A percentile compares a stretch with the other conserved stretches of the same genome.
Evolutionary conservation across 2,329 filamentous ascomycete genomes (phyloP).

Genomic region (Trichoderma atroviride): DNA sequence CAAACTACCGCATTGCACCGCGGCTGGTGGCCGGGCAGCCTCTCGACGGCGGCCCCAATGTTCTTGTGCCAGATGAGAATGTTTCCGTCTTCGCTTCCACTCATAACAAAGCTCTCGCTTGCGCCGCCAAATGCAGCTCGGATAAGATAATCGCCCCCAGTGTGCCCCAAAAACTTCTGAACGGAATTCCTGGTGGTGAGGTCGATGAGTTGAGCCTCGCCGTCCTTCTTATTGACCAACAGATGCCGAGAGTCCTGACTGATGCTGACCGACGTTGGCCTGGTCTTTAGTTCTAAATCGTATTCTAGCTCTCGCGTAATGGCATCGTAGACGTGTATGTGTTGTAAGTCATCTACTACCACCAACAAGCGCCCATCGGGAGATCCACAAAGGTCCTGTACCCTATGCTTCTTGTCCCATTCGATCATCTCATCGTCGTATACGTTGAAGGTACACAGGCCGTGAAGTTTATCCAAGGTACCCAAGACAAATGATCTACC

Average conservation of each 20-base stretch:
- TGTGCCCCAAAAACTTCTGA: conserved; percentile 74
- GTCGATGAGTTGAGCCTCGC: conserved; percentile 77
- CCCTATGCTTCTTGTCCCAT: conserved; percentile 72
- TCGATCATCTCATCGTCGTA: conserved; percentile 63
- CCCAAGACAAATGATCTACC: conserved; percentile 78
- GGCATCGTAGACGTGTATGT: conserved; percentile 82
- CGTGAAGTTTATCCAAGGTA: conserved; percentile 67
- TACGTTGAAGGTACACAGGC: conserved; percentile 72
- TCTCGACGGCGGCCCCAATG: conserved; percentile 74
- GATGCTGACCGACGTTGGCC: conserved; percentile 78
- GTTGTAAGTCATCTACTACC: conserved; percentile 70
- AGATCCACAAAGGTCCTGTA: conserved; percentile 84
- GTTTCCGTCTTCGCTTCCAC: conserved; percentile 79
- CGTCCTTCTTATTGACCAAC: conserved; percentile 79
- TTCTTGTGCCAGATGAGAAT: conserved; percentile 92
- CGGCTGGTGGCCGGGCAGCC: conserved; percentile 71
- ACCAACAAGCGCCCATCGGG: conserved; percentile 78
- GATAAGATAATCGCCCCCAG: conserved; percentile 77
- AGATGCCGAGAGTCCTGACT: conserved; percentile 79
- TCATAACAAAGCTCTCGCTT: conserved; percentile 86
- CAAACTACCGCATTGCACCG: conserved; percentile 88
- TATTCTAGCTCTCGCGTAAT: conserved; percentile 73
- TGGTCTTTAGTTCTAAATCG: conserved; percentile 65
- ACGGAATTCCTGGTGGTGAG: conserved; percentile 72
- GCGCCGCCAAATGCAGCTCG: conserved; percentile 85